Conservation (phyloP, 2,329 filamentous ascomycete species). For the Colletotrichum viniferum region DNA sequence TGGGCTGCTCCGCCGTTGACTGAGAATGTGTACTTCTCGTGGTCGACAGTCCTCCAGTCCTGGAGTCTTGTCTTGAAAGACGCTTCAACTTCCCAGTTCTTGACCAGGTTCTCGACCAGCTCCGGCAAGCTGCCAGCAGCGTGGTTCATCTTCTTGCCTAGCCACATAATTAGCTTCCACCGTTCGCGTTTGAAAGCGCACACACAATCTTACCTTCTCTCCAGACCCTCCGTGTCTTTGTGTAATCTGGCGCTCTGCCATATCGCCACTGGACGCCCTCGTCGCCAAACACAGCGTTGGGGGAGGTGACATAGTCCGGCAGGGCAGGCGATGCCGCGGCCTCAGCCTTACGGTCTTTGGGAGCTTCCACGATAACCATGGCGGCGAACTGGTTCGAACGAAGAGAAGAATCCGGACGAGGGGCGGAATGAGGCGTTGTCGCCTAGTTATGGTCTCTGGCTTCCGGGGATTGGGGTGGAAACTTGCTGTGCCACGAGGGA, state of each 20-base stretch:
- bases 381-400: background rate
- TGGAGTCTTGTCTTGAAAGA: conserved; percentile 66
- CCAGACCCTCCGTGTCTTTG: conserved; percentile 64
- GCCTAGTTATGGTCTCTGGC: background rate
- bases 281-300: conserved; percentile 14
- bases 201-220: conserved; percentile 54
- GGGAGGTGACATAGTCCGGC: conserved; percentile 13
- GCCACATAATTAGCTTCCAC: background rate
- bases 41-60: conserved; percentile 71
- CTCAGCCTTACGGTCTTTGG: background rate
- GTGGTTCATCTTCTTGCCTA: conserved; percentile 64
- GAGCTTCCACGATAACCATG: conserved; percentile 5
- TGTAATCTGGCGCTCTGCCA: conserved; percentile 58
- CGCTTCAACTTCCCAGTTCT: conserved; percentile 76
- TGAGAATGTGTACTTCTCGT: conserved; percentile 62
- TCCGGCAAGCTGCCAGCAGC: conserved; percentile 58
- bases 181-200: background rate
- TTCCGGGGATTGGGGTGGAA: background rate
- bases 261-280: conserved; percentile 14
- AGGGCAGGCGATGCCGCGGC: background rate
- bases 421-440: background rate
- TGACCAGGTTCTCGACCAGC: conserved; percentile 72
- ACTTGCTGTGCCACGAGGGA: background rate
- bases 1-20: conserved; percentile 65
- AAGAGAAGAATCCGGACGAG: background rate